Percentiles rank a stretch among this genome's conserved stretches.
These are phyloP conservation scores for Bipolaris sorokiniana DNA, from an alignment of 2,329 filamentous ascomycete genomes.

Conservation along the genomic window DNA sequence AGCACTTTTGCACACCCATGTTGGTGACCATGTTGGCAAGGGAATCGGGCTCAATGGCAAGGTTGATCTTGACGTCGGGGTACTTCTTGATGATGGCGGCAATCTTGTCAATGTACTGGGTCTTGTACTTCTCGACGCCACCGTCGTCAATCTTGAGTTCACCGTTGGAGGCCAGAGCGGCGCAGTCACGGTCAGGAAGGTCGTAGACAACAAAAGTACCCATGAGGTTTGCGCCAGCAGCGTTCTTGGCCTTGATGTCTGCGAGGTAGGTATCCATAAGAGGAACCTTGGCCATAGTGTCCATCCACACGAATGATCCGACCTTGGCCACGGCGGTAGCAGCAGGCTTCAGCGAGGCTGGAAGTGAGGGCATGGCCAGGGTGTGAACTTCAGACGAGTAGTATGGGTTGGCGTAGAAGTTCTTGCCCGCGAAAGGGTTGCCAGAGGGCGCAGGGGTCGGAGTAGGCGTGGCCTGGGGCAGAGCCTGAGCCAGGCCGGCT, in stretches of 20 bases:
- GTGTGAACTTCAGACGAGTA: conserved; percentile 61
- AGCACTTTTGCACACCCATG: conserved; percentile 60
- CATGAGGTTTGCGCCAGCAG: conserved; percentile 56
- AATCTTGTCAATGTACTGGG: conserved; percentile 61
- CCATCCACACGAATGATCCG: conserved; percentile 61
- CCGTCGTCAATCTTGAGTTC: conserved; percentile 64
- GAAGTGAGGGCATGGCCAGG: conserved; percentile 67
- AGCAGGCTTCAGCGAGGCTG: conserved; percentile 59
- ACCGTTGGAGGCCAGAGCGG: conserved; percentile 68
- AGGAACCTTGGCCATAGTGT: conserved; percentile 58
- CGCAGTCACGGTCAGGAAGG: conserved; percentile 68
- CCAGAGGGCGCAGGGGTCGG: conserved; percentile 42
- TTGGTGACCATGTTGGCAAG: conserved; percentile 69
- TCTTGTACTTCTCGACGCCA: conserved; percentile 58
- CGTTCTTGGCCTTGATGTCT: conserved; percentile 57
- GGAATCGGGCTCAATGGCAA: conserved; percentile 55
- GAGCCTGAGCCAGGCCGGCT: conserved; percentile 30
- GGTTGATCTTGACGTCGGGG: conserved; percentile 58
- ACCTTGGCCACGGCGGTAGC: conserved; percentile 57
- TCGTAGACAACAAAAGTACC: conserved; percentile 67
- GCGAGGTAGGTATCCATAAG: conserved; percentile 56
- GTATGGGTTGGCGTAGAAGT: conserved; percentile 60
- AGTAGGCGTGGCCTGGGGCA: conserved; percentile 30
- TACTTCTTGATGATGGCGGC: conserved; percentile 60
- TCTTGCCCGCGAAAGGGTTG: conserved; percentile 59